Conservation (phyloP, 768 basidiomycete species). For the Pleurotus salmoneostramineus region DNA sequence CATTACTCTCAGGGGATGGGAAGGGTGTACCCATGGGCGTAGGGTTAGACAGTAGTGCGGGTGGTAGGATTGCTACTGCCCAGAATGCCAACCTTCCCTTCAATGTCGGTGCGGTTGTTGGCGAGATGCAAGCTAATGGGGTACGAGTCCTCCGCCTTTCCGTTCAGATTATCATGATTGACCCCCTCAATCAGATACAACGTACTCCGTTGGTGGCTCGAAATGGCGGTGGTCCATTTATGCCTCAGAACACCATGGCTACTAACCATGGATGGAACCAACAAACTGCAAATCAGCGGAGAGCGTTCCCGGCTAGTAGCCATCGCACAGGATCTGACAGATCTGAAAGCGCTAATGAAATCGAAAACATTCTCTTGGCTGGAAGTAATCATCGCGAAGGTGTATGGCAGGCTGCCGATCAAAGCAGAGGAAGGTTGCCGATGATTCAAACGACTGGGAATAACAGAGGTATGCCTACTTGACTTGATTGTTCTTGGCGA, state of each 20-base stretch:
- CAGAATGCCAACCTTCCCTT: slow-evolving; percentile 25
- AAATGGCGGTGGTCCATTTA: slow-evolving; percentile 26
- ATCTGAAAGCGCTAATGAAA: slow-evolving; percentile 68
- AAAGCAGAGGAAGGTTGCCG: slow-evolving; percentile 14
- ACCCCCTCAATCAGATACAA: slow-evolving; percentile 46
- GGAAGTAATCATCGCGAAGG: slow-evolving; percentile 20
- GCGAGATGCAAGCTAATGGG: slow-evolving; percentile 63
- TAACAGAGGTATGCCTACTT: background rate
- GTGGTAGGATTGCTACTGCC: slow-evolving; percentile 16
- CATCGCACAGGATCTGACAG: slow-evolving; percentile 48
- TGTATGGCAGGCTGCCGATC: slow-evolving; percentile 32
- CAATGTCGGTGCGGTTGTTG: slow-evolving; percentile 53
- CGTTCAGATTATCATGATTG: background rate
- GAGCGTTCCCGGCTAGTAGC: slow-evolving; percentile 38
- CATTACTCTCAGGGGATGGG: slow-evolving; percentile 49
- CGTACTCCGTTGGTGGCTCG: slow-evolving; percentile 63
- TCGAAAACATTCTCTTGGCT: slow-evolving; percentile 59
- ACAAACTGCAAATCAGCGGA: slow-evolving; percentile 39
- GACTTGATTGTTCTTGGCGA: background rate
- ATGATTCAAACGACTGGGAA: slow-evolving; percentile 14
- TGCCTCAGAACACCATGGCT: slow-evolving; percentile 24
- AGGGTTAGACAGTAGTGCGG: slow-evolving; percentile 10
- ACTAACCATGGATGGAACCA: slow-evolving; percentile 25
- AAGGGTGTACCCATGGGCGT: slow-evolving; percentile 14
- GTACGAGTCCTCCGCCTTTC: slow-evolving; percentile 28